Conservation (phyloP, 345 rosid genomes). For the Euphorbia pulcherrima region DNA sequence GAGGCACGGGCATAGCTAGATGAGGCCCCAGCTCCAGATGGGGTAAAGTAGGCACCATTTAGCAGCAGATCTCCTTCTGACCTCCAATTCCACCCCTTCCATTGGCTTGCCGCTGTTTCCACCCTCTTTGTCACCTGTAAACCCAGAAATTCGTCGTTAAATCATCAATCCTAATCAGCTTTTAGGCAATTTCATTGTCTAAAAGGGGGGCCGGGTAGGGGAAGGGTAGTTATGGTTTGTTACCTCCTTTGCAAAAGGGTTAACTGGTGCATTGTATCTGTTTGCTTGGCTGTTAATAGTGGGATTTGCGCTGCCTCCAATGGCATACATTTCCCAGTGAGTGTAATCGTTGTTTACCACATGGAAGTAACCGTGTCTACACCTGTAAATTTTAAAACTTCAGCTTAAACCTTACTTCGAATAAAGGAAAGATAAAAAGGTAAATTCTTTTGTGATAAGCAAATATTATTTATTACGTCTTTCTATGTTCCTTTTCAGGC, state of each 20-base stretch:
- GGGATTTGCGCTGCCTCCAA: constrained; percentile 90
- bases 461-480: too few species aligned
- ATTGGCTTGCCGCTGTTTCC: constrained; percentile 43
- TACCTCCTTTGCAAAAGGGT: constrained; percentile 88
- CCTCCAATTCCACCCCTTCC: constrained; percentile 91
- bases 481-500: too few species aligned
- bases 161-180: not conserved
- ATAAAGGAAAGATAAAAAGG: not conserved
- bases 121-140: constrained; percentile 86
- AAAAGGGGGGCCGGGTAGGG: too few species aligned
- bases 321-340: constrained; percentile 98
- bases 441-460: not conserved
- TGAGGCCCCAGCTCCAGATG: constrained; percentile 79
- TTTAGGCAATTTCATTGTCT: not conserved
- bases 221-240: not conserved
- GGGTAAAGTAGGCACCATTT: constrained; percentile 85
- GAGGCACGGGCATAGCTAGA: constrained; percentile 88
- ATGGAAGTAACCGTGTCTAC: constrained; percentile 93
- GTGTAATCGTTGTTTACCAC: constrained; percentile 96
- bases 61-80: constrained; percentile 82
- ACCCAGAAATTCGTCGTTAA: not conserved
- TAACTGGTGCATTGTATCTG: constrained; percentile 72
- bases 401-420: not conserved
- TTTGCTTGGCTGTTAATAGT: constrained; percentile 97
- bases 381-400: constrained; percentile 42